Evolutionary conservation across 2,329 filamentous ascomycete genomes (phyloP).

Genomic region (Zopfia rhizophila): DNA sequence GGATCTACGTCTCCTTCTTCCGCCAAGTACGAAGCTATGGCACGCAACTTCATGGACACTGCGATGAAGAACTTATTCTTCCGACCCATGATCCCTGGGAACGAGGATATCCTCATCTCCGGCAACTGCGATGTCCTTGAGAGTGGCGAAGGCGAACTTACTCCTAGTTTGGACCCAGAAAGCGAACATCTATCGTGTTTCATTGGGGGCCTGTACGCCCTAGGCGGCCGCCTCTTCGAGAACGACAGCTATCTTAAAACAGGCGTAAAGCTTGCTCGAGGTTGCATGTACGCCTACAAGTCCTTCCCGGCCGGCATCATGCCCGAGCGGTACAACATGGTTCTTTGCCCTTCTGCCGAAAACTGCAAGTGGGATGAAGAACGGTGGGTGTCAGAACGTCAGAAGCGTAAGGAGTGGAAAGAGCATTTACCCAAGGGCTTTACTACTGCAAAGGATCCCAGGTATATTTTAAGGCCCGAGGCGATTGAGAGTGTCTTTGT

Average conservation of each 20-base stretch:
- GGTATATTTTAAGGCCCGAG: conserved; percentile 62
- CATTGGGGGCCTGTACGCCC: conserved; percentile 67
- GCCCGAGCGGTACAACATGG: conserved; percentile 66
- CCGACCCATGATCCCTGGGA: conserved; percentile 58
- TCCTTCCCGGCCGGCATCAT: conserved; percentile 66
- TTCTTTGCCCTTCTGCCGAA: conserved; percentile 56
- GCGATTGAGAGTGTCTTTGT: conserved; percentile 69
- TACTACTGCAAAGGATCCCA: conserved; percentile 51
- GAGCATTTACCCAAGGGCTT: conserved; percentile 53
- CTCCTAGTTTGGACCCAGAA: conserved; percentile 54
- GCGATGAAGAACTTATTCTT: conserved; percentile 59
- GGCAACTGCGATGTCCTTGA: conserved; percentile 54
- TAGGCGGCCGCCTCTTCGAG: conserved; percentile 66
- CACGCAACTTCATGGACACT: conserved; percentile 60
- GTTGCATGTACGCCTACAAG: conserved; percentile 69
- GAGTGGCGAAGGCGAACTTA: conserved; percentile 13
- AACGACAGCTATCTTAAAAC: conserved; percentile 63
- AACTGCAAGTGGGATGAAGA: conserved; percentile 64
- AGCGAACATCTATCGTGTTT: conserved; percentile 69
- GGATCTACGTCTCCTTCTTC: conserved; percentile 55
- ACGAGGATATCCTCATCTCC: conserved; percentile 58
- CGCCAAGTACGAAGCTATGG: conserved; percentile 62
- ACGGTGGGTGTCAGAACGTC: conserved; percentile 53
- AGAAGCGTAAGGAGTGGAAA: conserved; percentile 33
- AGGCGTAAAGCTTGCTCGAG: conserved; percentile 66